phyloP scores from a whole-genome alignment of 148 eudicot genomes.

The Chenopodium suecicum region DNA sequence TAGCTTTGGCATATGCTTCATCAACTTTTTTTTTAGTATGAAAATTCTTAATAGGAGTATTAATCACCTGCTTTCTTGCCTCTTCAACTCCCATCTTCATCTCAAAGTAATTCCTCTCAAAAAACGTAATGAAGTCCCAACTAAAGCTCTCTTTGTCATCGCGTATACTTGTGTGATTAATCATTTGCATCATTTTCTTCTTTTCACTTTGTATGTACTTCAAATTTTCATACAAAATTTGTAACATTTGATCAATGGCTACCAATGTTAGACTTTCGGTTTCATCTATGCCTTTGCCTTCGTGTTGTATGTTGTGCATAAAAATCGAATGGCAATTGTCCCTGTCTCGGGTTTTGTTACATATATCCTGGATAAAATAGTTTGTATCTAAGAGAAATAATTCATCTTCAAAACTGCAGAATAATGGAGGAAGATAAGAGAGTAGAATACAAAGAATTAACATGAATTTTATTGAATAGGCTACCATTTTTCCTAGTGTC shows the following conservation, averaged over 20 bases:
- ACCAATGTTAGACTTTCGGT: slow-evolving; percentile 2
- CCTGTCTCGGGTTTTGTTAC: slow-evolving; percentile 13
- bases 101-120: slow-evolving; percentile 6
- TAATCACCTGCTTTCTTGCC: neutral
- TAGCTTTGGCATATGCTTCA: neutral
- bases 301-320: neutral
- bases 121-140: neutral
- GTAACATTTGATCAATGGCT: slow-evolving; percentile 19
- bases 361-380: slow-evolving; percentile 12
- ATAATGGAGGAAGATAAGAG: neutral
- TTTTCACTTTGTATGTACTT: slow-evolving; percentile 8
- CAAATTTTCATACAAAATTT: neutral
- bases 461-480: neutral
- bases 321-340: slow-evolving; percentile 19
- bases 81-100: slow-evolving; percentile 16
- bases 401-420: slow-evolving; percentile 9
- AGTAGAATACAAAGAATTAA: neutral
- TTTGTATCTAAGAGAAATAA: slow-evolving; percentile 16
- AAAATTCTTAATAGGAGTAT: neutral
- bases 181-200: neutral
- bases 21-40: slow-evolving; percentile 6
- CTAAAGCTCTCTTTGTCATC: neutral
- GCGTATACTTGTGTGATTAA: neutral
- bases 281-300: neutral
- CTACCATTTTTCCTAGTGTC: neutral